Evolutionary conservation across 495 filamentous ascomycete genomes (phyloP).

Genomic region (Talaromyces thailandensis): DNA sequence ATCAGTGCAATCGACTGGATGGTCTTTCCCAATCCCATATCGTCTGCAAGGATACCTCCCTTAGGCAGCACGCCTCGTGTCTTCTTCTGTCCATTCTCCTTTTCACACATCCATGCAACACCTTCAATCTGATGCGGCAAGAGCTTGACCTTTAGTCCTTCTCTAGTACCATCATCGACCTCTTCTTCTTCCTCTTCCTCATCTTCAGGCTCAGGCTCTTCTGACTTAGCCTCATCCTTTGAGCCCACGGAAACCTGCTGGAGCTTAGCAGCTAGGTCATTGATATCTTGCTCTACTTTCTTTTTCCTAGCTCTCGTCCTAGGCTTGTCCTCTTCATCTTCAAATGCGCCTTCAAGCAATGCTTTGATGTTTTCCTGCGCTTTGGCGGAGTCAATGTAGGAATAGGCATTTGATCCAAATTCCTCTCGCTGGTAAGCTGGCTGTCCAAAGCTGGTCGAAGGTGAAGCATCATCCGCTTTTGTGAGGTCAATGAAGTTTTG

Average conservation of each 20-base stretch:
- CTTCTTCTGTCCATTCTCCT: conserved; percentile 73
- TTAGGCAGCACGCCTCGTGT: conserved; percentile 68
- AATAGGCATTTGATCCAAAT: conserved; percentile 47
- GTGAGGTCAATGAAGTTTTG: conserved; percentile 39
- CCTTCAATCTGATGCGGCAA: conserved; percentile 90
- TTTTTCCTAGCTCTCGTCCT: conserved; percentile 45
- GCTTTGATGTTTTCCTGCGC: conserved; percentile 82
- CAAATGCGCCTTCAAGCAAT: conserved; percentile 76
- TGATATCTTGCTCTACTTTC: conserved; percentile 34
- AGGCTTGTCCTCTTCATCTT: conserved; percentile 64
- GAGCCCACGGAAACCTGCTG: conserved; percentile 46
- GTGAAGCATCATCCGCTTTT: conserved; percentile 13
- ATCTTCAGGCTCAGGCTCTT: conserved; percentile 29
- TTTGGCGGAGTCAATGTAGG: conserved; percentile 68
- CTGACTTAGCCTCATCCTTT: conserved; percentile 15
- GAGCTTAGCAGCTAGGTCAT: conserved; percentile 51
- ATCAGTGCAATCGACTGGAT: conserved; percentile 82
- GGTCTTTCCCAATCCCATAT: conserved; percentile 96
- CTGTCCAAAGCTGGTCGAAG: conserved; percentile 12
- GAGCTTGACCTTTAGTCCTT: conserved; percentile 78
- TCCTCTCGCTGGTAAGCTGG: conserved; percentile 14
- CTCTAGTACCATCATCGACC: conserved; percentile 62
- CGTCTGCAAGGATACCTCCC: conserved; percentile 81
- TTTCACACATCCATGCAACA: conserved; percentile 84
- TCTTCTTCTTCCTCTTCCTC: conserved; percentile 55